Conservation (phyloP, 2,329 filamentous ascomycete genomes). For the Trichophyton benhamiae region DNA sequence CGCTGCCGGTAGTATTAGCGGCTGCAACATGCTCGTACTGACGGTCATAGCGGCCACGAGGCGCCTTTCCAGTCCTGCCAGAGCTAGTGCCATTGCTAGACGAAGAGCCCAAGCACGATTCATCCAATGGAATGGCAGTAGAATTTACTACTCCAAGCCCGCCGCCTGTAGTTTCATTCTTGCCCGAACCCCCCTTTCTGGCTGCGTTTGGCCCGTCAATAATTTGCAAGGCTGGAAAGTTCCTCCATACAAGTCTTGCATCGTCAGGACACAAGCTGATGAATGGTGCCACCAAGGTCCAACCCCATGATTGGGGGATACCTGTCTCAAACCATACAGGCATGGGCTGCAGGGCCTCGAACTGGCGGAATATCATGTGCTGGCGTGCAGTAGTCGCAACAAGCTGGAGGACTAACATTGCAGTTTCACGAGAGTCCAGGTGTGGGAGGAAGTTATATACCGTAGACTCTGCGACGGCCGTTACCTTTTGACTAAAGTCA, state of each 20-base stretch:
- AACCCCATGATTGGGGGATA: constrained; percentile 72
- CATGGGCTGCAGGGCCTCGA: constrained; percentile 67
- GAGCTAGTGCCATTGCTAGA: constrained; percentile 42
- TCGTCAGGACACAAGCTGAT: constrained; percentile 67
- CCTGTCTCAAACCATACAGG: constrained; percentile 70
- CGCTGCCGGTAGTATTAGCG: background rate
- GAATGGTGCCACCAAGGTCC: constrained; percentile 70
- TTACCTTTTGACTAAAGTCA: constrained; percentile 78
- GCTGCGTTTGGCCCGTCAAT: constrained; percentile 67
- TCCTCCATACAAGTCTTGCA: constrained; percentile 70
- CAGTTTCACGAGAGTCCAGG: constrained; percentile 62
- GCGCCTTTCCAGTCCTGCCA: constrained; percentile 48
- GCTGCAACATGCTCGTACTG: constrained; percentile 18
- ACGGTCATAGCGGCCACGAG: constrained; percentile 28
- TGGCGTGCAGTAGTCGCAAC: constrained; percentile 71
- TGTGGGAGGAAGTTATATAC: constrained; percentile 73
- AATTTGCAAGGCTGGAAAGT: constrained; percentile 63
- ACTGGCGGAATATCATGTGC: constrained; percentile 74
- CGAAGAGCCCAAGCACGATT: constrained; percentile 13
- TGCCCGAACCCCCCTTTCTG: constrained; percentile 46
- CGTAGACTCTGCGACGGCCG: constrained; percentile 64
- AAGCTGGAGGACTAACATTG: constrained; percentile 59
- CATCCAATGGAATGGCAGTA: constrained; percentile 16
- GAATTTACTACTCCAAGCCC: constrained; percentile 25
- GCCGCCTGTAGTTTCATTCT: constrained; percentile 47